These are phyloP conservation scores for Aspergillus sp. DNA, from an alignment of 2,329 filamentous ascomycete genomes.

Conservation along the genomic window DNA sequence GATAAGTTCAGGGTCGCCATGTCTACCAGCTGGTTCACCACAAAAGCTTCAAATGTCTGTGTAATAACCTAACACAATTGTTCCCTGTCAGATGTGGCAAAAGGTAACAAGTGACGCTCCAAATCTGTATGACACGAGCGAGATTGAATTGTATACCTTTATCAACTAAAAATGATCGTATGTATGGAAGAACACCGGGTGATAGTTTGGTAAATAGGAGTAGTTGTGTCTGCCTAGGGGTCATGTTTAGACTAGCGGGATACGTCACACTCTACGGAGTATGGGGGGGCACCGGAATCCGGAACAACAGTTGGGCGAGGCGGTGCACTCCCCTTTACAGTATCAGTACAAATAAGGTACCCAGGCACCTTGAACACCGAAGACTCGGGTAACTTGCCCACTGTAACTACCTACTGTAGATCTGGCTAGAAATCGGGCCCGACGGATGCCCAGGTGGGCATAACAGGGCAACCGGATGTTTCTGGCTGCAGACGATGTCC, in stretches of 20 bases:
- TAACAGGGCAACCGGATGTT: too few relatives aligned
- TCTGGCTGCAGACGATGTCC: too few relatives aligned
- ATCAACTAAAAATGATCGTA: neutral
- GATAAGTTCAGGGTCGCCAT: slow-evolving; percentile 84
- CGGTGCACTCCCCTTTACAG: neutral
- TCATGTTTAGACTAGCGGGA: neutral
- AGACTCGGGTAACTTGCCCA: too few relatives aligned
- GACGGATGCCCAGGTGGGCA: too few relatives aligned
- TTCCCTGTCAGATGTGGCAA: neutral
- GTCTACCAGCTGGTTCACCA: slow-evolving; percentile 5
- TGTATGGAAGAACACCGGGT: neutral
- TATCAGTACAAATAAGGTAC: neutral
- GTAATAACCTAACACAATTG: too few relatives aligned
- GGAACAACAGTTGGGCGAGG: neutral
- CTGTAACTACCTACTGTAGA: too few relatives aligned
- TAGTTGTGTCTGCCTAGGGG: neutral
- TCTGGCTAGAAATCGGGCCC: too few relatives aligned
- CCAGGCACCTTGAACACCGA: too few relatives aligned
- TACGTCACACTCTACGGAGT: slow-evolving; percentile 5
- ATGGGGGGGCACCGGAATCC: neutral
- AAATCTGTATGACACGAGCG: neutral
- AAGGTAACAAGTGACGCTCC: neutral
- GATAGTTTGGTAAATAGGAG: neutral
- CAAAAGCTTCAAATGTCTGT: neutral
- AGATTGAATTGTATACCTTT: neutral